Evolutionary conservation across 2,329 filamentous ascomycete genomes (phyloP).

Genomic region (Pseudogymnoascus sp.): DNA sequence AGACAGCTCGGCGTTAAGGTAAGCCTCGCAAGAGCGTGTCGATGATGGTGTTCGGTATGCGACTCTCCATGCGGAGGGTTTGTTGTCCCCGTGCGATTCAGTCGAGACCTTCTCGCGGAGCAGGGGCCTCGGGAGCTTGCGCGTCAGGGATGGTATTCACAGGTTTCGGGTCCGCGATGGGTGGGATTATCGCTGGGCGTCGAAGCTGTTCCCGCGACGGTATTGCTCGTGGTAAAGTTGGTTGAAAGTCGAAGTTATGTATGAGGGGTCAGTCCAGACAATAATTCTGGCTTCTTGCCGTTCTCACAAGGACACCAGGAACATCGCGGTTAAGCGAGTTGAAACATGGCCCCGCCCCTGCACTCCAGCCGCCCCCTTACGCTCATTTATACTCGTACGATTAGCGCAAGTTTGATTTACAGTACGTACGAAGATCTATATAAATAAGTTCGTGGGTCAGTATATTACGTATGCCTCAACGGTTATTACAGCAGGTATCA

Average conservation of each 20-base stretch:
- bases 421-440: constrained; percentile 8
- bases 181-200: neutral
- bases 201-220: neutral
- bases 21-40: neutral
- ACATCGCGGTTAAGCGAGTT: constrained; percentile 6
- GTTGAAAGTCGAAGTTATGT: neutral
- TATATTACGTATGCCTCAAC: neutral
- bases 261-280: constrained; percentile 6
- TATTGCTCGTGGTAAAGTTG: neutral
- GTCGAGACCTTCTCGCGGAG: neutral
- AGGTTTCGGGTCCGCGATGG: neutral
- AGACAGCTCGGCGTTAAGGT: neutral
- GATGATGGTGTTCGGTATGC: neutral
- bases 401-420: constrained; percentile 5
- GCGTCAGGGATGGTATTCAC: neutral
- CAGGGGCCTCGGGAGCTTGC: neutral
- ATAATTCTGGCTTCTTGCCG: constrained; percentile 6
- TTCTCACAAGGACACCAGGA: constrained; percentile 7
- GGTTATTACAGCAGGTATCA: neutral
- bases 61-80: constrained; percentile 6
- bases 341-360: constrained; percentile 7
- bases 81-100: constrained; percentile 3
- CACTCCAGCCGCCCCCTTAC: constrained; percentile 6
- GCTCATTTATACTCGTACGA: constrained; percentile 5
- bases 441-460: neutral